A percentile compares a stretch with the other conserved stretches of the same genome.
phyloP scores from a whole-genome alignment of 176 grass and related monocot genomes.

The Luzula sylvatica region DNA sequence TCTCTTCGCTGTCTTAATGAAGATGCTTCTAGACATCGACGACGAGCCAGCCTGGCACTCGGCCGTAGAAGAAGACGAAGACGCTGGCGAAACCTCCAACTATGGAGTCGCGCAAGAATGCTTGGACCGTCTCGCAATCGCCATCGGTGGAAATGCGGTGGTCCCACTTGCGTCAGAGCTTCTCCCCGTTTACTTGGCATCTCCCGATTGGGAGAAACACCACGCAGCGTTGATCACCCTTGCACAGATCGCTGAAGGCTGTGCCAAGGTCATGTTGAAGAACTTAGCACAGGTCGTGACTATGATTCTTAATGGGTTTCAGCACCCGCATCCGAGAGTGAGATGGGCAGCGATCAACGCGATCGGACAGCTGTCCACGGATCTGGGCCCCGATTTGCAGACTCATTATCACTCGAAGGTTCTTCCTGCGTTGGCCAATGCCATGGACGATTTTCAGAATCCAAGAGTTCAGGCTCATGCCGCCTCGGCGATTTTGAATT shows the following conservation, averaged over 20 bases:
- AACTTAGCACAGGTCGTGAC: constrained; percentile 91
- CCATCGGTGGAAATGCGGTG: constrained; percentile 81
- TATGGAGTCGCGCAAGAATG: constrained; percentile 96
- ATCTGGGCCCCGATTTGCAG: constrained; percentile 93
- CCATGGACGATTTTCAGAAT: constrained; percentile 98
- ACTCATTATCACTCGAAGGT: constrained; percentile 84
- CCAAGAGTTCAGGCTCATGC: constrained; percentile 97
- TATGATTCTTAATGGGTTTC: constrained; percentile 80
- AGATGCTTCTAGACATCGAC: constrained; percentile 93
- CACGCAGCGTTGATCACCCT: constrained; percentile 91
- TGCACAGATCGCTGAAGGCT: constrained; percentile 96
- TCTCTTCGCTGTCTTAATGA: constrained; percentile 91
- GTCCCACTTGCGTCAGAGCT: constrained; percentile 87
- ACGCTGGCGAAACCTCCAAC: constrained; percentile 79
- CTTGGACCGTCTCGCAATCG: constrained; percentile 78
- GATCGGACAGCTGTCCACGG: constrained; percentile 91
- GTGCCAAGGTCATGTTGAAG: constrained; percentile 98
- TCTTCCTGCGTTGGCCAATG: constrained; percentile 71
- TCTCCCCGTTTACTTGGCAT: constrained; percentile 58
- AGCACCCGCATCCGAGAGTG: constrained; percentile 77
- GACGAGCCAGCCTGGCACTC: constrained; percentile 84
- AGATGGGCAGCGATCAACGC: constrained; percentile 97
- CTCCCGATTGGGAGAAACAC: constrained; percentile 95
- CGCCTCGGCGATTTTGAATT: constrained; percentile 88
- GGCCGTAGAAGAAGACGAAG: constrained; percentile 78